Evolutionary conservation across 192 early-diverging fungal species (phyloP).

Genomic region (Mortierella claussenii): DNA sequence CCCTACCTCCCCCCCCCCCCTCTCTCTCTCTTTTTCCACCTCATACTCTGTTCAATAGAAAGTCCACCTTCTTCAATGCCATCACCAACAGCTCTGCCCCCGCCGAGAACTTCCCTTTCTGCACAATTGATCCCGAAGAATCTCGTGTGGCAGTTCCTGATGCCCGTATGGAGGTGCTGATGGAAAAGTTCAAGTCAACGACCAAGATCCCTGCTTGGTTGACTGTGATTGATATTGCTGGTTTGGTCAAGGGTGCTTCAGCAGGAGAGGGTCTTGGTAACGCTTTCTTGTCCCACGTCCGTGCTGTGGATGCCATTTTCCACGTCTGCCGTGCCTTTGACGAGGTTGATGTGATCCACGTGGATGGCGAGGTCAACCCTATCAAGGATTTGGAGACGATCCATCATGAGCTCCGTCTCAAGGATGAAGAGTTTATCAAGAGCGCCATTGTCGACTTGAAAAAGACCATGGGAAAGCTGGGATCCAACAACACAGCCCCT

Average conservation of each 20-base stretch:
- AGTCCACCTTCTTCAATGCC: slow-evolving; percentile 90
- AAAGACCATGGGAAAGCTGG: slow-evolving; percentile 75
- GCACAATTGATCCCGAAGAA: slow-evolving; percentile 94
- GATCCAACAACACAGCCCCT: slow-evolving; percentile 79
- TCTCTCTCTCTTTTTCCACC: not conserved
- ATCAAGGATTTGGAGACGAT: slow-evolving; percentile 94
- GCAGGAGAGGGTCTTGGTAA: slow-evolving; percentile 88
- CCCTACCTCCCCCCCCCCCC: no score
- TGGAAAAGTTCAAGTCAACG: slow-evolving; percentile 70
- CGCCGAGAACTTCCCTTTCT: slow-evolving; percentile 98
- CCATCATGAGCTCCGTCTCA: slow-evolving; percentile 93
- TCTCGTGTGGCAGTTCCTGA: slow-evolving; percentile 94
- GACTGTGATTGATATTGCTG: slow-evolving; percentile 97
- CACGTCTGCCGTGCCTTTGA: slow-evolving; percentile 92
- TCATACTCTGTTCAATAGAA: slow-evolving; percentile 48
- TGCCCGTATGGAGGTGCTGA: slow-evolving; percentile 78
- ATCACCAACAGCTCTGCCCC: slow-evolving; percentile 74
- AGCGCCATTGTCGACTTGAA: slow-evolving; percentile 77
- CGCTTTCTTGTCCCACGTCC: slow-evolving; percentile 94
- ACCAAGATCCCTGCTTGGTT: slow-evolving; percentile 81
- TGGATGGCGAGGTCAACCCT: slow-evolving; percentile 91
- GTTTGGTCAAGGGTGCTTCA: slow-evolving; percentile 92
- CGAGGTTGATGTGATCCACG: slow-evolving; percentile 94
- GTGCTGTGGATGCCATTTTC: slow-evolving; percentile 86
- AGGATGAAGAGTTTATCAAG: slow-evolving; percentile 88